A percentile compares a stretch with the other conserved stretches of the same genome.
phyloP scores from a whole-genome alignment of 169 alveolate genomes.

The Theileria annulata region DNA sequence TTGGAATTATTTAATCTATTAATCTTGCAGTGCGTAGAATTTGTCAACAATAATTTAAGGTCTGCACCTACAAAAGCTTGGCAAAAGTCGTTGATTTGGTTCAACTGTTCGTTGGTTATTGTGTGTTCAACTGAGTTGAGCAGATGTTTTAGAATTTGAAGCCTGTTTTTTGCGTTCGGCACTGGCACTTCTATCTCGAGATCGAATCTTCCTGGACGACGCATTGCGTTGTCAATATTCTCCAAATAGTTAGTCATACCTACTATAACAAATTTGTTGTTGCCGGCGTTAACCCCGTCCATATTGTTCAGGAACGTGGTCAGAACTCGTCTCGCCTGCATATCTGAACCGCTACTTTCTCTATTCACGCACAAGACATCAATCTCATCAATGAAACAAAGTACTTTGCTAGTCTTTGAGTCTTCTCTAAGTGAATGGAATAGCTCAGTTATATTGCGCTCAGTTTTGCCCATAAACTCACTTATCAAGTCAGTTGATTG shows the following conservation, averaged over 20 bases:
- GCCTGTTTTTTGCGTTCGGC: slow-evolving; percentile 90
- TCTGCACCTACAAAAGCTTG: slow-evolving; percentile 89
- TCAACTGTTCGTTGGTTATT: slow-evolving; percentile 56
- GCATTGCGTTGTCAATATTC: slow-evolving; percentile 89
- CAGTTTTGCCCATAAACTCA: slow-evolving; percentile 42
- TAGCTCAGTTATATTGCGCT: slow-evolving; percentile 29
- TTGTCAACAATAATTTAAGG: slow-evolving; percentile 71
- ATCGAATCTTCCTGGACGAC: slow-evolving; percentile 97
- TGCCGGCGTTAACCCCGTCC: slow-evolving; percentile 36
- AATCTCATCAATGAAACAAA: slow-evolving; percentile 79
- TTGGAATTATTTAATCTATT: slow-evolving; percentile 29
- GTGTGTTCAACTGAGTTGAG: slow-evolving; percentile 66
- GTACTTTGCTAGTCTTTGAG: slow-evolving; percentile 23
- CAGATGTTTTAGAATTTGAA: slow-evolving; percentile 78
- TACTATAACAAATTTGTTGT: slow-evolving; percentile 74
- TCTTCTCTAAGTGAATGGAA: slow-evolving; percentile 22
- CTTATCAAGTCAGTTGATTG: slow-evolving; percentile 56
- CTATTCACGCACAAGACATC: slow-evolving; percentile 73
- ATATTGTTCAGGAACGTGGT: slow-evolving; percentile 46
- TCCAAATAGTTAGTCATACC: slow-evolving; percentile 92
- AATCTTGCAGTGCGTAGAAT: slow-evolving; percentile 53
- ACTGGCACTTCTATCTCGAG: slow-evolving; percentile 90
- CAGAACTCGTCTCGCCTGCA: slow-evolving; percentile 27
- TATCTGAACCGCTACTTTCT: slow-evolving; percentile 19
- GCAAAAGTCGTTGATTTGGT: slow-evolving; percentile 69